A percentile compares a stretch with the other conserved stretches of the same genome.
Evolutionary conservation across 2,329 filamentous ascomycete genomes (phyloP).

Genomic region (Claviceps quebecensis): DNA sequence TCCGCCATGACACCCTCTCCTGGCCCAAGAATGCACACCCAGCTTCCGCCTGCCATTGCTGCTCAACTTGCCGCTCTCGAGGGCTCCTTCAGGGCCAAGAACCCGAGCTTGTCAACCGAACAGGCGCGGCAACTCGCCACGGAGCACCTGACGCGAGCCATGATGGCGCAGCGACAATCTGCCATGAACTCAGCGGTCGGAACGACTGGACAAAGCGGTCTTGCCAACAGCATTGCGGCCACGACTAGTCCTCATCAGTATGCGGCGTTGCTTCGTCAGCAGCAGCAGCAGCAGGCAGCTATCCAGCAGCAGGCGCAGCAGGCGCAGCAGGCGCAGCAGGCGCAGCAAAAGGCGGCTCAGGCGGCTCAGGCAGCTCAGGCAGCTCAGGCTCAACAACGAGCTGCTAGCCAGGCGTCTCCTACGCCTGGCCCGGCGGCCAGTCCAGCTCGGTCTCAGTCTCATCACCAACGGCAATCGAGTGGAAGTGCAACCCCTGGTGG

Average conservation of each 20-base stretch:
- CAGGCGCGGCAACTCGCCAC: slow-evolving; percentile 36
- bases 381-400: slow-evolving; percentile 17
- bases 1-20: slow-evolving; percentile 29
- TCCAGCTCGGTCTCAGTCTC: slow-evolving; percentile 8
- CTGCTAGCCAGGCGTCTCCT: slow-evolving; percentile 11
- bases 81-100: slow-evolving; percentile 34
- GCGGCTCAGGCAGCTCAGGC: slow-evolving; percentile 5
- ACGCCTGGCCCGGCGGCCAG: slow-evolving; percentile 11
- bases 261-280: slow-evolving; percentile 42
- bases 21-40: slow-evolving; percentile 25
- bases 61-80: slow-evolving; percentile 39
- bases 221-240: slow-evolving; percentile 33
- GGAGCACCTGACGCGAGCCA: slow-evolving; percentile 32
- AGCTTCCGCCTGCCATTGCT: slow-evolving; percentile 32
- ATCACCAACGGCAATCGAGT: slow-evolving; percentile 21
- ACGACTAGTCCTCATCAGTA: slow-evolving; percentile 44
- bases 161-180: slow-evolving; percentile 35
- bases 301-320: slow-evolving; percentile 17
- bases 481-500: slow-evolving; percentile 22
- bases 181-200: slow-evolving; percentile 44
- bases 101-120: slow-evolving; percentile 36
- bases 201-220: slow-evolving; percentile 30
- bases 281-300: slow-evolving; percentile 34
- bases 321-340: slow-evolving; percentile 15
- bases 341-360: slow-evolving; percentile 15